Evolutionary conservation across 805 yeast species (phyloP).

Genomic region (Torulaspora gathmanii): DNA sequence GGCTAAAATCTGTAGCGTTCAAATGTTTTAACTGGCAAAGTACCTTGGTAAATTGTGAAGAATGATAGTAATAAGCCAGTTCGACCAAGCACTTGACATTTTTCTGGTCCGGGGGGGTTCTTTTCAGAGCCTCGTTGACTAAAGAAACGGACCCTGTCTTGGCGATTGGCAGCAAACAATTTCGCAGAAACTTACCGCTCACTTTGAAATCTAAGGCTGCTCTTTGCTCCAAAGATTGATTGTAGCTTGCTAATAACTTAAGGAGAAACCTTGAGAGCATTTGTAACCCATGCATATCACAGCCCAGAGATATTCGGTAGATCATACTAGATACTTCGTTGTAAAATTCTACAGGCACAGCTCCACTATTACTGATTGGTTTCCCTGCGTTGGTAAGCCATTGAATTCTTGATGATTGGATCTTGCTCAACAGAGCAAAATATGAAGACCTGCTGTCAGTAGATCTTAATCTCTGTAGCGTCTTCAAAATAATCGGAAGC

Average conservation of each 20-base stretch:
- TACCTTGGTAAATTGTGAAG: conserved; percentile 21
- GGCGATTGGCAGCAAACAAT: conserved; percentile 14
- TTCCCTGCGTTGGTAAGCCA: conserved; percentile 24
- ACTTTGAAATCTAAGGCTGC: conserved; percentile 3
- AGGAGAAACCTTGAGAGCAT: conserved; percentile 24
- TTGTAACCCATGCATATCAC: conserved; percentile 6
- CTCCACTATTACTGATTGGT: conserved; percentile 1
- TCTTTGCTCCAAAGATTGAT: conserved; percentile 4
- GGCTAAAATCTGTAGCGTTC: background rate
- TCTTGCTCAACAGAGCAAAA: conserved; percentile 23
- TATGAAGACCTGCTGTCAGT: conserved; percentile 15
- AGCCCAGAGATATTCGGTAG: conserved; percentile 14
- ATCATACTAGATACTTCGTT: conserved; percentile 28
- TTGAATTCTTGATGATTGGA: conserved; percentile 18
- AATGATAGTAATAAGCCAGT: conserved; percentile 22
- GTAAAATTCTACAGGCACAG: conserved; percentile 26
- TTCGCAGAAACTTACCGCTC: conserved; percentile 15
- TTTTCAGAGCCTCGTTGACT: conserved; percentile 7
- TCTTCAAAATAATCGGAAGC: conserved; percentile 20
- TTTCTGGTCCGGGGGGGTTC: conserved; percentile 1
- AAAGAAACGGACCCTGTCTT: conserved; percentile 19
- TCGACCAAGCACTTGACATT: conserved; percentile 11
- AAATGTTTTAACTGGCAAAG: conserved; percentile 9
- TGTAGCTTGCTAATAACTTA: conserved; percentile 16
- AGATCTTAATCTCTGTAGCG: conserved; percentile 24